Conservation (phyloP, 768 basidiomycete genomes). For the Candolleomyces aberdarensis region DNA sequence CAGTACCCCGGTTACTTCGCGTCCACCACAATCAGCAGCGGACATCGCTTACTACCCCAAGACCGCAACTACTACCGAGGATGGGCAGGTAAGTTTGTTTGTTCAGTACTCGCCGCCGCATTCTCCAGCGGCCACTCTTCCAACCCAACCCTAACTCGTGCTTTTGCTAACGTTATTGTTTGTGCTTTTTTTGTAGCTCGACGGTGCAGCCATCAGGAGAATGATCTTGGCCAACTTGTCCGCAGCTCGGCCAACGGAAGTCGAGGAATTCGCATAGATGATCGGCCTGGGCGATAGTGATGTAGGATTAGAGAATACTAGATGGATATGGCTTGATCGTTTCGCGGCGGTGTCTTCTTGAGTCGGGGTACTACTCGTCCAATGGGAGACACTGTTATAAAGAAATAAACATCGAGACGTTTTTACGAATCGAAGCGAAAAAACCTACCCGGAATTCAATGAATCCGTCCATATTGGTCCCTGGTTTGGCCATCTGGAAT, state of each 20-base stretch:
- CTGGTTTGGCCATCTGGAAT: conserved; percentile 71
- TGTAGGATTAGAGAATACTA: conserved; percentile 1
- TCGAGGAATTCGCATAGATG: conserved; percentile 13
- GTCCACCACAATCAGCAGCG: neutral
- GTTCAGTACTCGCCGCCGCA: neutral
- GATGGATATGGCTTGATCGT: neutral
- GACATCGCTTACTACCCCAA: neutral
- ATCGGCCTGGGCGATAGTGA: neutral
- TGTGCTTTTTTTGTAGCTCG: conserved; percentile 15
- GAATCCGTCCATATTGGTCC: conserved; percentile 55
- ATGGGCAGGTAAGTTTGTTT: conserved; percentile 1
- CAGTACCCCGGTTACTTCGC: neutral
- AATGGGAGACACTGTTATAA: conserved; percentile 39
- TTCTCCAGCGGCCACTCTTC: too few species aligned
- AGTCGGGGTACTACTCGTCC: conserved; percentile 12
- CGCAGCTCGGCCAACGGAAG: conserved; percentile 8
- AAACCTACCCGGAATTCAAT: conserved; percentile 82
- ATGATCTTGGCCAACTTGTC: conserved; percentile 35
- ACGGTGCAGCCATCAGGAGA: conserved; percentile 29
- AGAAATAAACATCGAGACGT: conserved; percentile 1
- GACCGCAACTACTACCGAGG: neutral
- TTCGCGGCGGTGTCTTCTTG: neutral
- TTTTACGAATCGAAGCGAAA: neutral
- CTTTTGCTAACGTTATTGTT: neutral
- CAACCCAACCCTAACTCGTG: too few species aligned